Evolutionary conservation across 495 filamentous ascomycete species (phyloP).

Genomic region (Penicillium goetzii): DNA sequence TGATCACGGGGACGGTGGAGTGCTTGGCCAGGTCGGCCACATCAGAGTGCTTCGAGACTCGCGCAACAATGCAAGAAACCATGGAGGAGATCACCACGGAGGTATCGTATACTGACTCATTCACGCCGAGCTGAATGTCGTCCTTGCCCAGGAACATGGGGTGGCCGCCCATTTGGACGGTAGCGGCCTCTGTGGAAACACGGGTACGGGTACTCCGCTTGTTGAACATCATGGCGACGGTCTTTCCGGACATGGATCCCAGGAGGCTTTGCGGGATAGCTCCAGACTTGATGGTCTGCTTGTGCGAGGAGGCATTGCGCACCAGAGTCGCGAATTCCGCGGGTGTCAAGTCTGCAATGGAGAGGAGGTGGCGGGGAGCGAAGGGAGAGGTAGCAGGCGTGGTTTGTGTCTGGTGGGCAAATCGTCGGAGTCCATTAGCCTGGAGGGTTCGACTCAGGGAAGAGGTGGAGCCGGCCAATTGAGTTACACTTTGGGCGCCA

Average conservation of each 20-base stretch:
- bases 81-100: conserved; percentile 88
- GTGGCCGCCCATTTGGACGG: conserved; percentile 81
- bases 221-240: conserved; percentile 93
- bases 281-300: conserved; percentile 75
- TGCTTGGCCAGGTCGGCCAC: conserved; percentile 77
- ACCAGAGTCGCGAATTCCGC: conserved; percentile 80
- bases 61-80: conserved; percentile 87
- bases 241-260: conserved; percentile 67
- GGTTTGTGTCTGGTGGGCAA: conserved; percentile 40
- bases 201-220: conserved; percentile 93
- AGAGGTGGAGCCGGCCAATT: conserved; percentile 39
- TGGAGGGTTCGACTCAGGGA: conserved; percentile 39
- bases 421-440: conserved; percentile 42
- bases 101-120: conserved; percentile 90
- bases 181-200: conserved; percentile 87
- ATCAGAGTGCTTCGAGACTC: conserved; percentile 82
- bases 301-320: conserved; percentile 75
- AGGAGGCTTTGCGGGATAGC: conserved; percentile 60
- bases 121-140: conserved; percentile 95
- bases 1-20: conserved; percentile 89
- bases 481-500: conserved; percentile 39
- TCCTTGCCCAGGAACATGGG: conserved; percentile 95
- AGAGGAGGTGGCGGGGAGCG: conserved; percentile 81
- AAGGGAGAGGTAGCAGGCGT: conserved; percentile 51
- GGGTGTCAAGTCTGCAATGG: conserved; percentile 81